phyloP scores from a whole-genome alignment of 345 rosid genomes.

The Heritiera fomes region DNA sequence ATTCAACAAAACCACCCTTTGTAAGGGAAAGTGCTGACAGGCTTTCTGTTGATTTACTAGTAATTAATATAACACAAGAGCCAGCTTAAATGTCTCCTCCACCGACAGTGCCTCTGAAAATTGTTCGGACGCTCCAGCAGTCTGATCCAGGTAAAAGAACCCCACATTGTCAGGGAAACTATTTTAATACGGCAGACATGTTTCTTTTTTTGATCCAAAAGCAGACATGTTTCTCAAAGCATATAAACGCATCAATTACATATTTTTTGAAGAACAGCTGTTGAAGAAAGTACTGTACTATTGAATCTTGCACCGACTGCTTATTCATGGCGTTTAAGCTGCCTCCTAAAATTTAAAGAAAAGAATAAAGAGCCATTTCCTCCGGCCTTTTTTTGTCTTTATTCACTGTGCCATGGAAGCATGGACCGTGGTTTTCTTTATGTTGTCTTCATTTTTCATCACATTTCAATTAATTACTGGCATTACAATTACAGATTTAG shows the following conservation, averaged over 20 bases:
- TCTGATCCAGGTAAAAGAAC: constrained; percentile 25
- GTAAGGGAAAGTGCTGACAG: not conserved
- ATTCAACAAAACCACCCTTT: not conserved
- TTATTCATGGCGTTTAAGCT: constrained; percentile 2
- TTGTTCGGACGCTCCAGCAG: constrained; percentile 28
- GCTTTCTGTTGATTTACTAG: too few relatives aligned
- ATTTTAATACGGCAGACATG: not conserved
- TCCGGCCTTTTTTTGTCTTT: not conserved
- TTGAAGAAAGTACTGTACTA: too few relatives aligned
- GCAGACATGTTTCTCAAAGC: not conserved
- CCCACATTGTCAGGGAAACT: not conserved
- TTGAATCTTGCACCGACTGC: not conserved
- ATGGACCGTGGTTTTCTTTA: not conserved
- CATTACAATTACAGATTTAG: too few relatives aligned
- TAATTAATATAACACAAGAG: too few relatives aligned
- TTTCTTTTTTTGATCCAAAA: too few relatives aligned
- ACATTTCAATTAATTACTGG: not conserved
- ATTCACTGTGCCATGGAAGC: not conserved
- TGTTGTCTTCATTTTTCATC: not conserved
- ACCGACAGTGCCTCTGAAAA: constrained; percentile 40
- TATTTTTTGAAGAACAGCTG: too few relatives aligned
- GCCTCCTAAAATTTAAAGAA: not conserved
- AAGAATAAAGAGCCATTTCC: not conserved
- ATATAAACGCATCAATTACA: not conserved
- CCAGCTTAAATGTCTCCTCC: constrained; percentile 42